phyloP scores from a whole-genome alignment of 768 basidiomycete species.

The Tubosaeta sp. region DNA sequence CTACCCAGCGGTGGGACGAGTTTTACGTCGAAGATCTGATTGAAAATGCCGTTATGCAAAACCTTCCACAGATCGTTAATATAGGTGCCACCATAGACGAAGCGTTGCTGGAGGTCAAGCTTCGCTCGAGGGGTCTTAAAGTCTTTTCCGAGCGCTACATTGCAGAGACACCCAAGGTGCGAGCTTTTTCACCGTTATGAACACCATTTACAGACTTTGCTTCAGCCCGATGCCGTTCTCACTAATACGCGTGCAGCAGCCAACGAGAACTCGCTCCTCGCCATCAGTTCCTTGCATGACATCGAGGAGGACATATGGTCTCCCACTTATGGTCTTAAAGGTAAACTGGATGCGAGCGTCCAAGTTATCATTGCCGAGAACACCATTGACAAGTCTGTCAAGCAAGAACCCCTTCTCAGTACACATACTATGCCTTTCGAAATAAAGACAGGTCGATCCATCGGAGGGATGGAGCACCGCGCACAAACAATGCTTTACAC shows the following conservation, averaged over 20 bases:
- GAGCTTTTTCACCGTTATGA: not conserved
- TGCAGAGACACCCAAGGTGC: constrained; percentile 58
- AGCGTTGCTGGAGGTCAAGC: constrained; percentile 60
- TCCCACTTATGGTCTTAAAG: constrained; percentile 90
- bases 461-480: constrained; percentile 84
- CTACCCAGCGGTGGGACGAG: constrained; percentile 57
- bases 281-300: constrained; percentile 73
- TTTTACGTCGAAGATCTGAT: constrained; percentile 57
- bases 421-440: constrained; percentile 68
- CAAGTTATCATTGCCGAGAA: constrained; percentile 57
- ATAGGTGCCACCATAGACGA: constrained; percentile 54
- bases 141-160: constrained; percentile 68
- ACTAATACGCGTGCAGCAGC: constrained; percentile 58
- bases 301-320: constrained; percentile 99
- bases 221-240: constrained; percentile 60
- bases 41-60: constrained; percentile 48
- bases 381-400: constrained; percentile 20
- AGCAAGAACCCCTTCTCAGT: constrained; percentile 18
- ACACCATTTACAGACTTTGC: not conserved
- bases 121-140: constrained; percentile 59
- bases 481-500: constrained; percentile 99
- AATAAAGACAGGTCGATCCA: constrained; percentile 88
- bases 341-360: constrained; percentile 91
- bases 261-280: constrained; percentile 52
- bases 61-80: constrained; percentile 59